A percentile compares a stretch with the other conserved stretches of the same genome.
Evolutionary conservation across 768 basidiomycete genomes (phyloP).

Genomic region (Rhodotorula kratochvilovae): DNA sequence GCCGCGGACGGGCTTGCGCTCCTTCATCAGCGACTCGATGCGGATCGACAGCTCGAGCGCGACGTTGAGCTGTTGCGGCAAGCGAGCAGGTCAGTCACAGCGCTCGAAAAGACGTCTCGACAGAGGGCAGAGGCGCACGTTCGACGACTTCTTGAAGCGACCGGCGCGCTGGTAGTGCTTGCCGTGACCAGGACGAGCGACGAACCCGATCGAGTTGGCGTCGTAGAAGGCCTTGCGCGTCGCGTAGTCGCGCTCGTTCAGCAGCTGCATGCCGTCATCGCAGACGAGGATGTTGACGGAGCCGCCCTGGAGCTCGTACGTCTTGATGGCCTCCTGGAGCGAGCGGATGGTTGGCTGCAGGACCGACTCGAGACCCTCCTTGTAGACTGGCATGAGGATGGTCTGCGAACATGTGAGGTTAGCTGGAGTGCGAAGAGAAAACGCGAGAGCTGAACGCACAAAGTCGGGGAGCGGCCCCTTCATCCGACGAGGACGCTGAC

Average conservation of each 20-base stretch:
- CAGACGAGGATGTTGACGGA: constrained; percentile 73
- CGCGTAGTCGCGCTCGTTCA: constrained; percentile 60
- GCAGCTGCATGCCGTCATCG: constrained; percentile 74
- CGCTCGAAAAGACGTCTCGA: too few relatives aligned
- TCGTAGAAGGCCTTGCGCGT: constrained; percentile 69
- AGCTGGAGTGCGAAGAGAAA: not conserved
- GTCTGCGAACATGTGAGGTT: not conserved
- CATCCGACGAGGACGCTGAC: constrained; percentile 13
- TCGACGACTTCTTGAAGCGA: constrained; percentile 86
- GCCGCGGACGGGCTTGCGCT: constrained; percentile 47
- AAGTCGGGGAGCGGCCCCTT: constrained; percentile 18
- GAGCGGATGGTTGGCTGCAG: constrained; percentile 42
- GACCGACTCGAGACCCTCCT: constrained; percentile 43
- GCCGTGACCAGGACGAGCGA: constrained; percentile 71
- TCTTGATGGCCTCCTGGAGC: constrained; percentile 29
- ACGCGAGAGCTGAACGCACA: not conserved
- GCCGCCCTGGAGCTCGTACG: constrained; percentile 82
- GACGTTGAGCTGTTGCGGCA: constrained; percentile 50
- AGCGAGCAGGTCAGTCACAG: not conserved
- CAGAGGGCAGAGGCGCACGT: constrained; percentile 56
- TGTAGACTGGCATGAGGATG: constrained; percentile 33
- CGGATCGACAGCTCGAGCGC: constrained; percentile 65
- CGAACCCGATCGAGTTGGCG: constrained; percentile 69
- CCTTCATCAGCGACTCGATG: constrained; percentile 54
- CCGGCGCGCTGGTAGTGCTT: constrained; percentile 73